These are phyloP conservation scores for Linnemannia hyalina DNA, from an alignment of 192 early-diverging fungal species.

Conservation along the genomic window DNA sequence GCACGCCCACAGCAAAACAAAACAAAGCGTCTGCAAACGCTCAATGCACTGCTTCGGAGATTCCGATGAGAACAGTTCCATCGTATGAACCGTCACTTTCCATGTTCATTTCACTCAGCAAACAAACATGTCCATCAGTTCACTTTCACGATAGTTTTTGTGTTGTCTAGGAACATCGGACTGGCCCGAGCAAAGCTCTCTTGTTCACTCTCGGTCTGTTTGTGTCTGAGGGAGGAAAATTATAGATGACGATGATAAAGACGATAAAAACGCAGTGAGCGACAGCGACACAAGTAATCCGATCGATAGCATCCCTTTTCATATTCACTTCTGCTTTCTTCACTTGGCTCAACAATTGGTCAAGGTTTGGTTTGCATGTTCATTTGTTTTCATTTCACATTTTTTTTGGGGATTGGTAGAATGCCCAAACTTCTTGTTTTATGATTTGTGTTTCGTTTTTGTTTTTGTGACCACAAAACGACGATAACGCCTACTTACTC, in stretches of 20 bases:
- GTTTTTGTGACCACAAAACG: not conserved
- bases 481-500: not conserved
- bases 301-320: not conserved
- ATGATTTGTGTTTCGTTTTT: not conserved
- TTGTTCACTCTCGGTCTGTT: not conserved
- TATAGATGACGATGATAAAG: not conserved
- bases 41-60: too few species aligned
- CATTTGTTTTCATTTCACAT: not conserved
- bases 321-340: not conserved
- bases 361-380: not conserved
- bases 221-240: too few species aligned
- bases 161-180: not conserved
- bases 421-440: not conserved
- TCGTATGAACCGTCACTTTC: not conserved
- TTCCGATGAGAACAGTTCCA: not conserved
- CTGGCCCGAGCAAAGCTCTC: slow-evolving; percentile 17
- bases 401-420: too few species aligned
- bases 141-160: not conserved
- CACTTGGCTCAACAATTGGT: not conserved
- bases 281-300: too few species aligned
- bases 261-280: not conserved
- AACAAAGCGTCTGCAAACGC: too few species aligned
- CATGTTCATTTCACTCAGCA: not conserved
- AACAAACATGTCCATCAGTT: too few species aligned
- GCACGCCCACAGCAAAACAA: not conserved